Conservation (phyloP, 2,329 filamentous ascomycete genomes). For the Neofusicoccum laricinum region DNA sequence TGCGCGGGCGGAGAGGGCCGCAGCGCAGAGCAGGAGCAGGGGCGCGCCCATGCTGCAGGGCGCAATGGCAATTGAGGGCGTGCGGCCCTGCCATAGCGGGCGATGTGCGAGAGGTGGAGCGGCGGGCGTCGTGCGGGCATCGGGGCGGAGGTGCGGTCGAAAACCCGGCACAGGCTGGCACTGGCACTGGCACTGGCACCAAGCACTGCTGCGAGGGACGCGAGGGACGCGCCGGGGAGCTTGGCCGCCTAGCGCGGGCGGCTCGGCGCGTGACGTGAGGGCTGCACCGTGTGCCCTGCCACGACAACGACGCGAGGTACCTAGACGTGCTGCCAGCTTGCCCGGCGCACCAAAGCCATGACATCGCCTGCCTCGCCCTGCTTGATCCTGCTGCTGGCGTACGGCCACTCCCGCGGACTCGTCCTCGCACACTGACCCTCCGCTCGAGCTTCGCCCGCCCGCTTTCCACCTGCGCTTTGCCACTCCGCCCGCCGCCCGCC, state of each 20-base stretch:
- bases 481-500: neutral
- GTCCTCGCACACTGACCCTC: neutral
- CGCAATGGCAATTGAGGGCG: neutral
- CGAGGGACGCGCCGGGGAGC: neutral
- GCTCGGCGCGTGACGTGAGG: conserved; percentile 2
- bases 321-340: neutral
- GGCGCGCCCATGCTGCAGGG: conserved; percentile 17
- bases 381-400: neutral
- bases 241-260: neutral
- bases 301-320: neutral
- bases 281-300: neutral
- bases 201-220: neutral
- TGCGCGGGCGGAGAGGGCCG: conserved; percentile 23
- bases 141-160: conserved; percentile 19
- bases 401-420: neutral
- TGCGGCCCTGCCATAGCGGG: neutral
- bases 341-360: neutral
- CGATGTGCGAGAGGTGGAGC: conserved; percentile 17
- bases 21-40: conserved; percentile 35
- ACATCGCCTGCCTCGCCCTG: neutral
- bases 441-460: neutral
- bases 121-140: conserved; percentile 32
- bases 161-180: neutral
- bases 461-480: neutral
- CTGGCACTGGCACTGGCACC: too few species aligned